Percentiles rank a stretch among this genome's conserved stretches.
These are phyloP conservation scores for Voacanga thouarsii DNA, from an alignment of 257 asterid genomes.

Conservation along the genomic window DNA sequence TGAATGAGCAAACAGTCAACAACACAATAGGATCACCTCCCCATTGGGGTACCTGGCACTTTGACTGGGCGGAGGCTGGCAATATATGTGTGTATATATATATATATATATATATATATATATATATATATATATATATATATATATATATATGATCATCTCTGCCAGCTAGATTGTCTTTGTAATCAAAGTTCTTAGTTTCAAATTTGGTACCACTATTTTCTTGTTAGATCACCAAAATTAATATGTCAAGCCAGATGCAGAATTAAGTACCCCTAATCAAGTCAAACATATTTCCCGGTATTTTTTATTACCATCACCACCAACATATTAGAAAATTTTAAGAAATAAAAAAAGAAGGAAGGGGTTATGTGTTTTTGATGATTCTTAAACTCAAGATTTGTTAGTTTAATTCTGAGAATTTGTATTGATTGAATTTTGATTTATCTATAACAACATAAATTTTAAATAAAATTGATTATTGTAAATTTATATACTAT, in stretches of 20 bases:
- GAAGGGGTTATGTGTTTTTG: too few species aligned
- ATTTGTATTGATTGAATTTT: too few species aligned
- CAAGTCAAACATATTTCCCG: neutral
- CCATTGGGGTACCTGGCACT: conserved; percentile 12
- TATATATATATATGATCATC: too few species aligned
- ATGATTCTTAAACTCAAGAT: too few species aligned
- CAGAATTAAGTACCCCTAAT: neutral
- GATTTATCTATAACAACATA: too few species aligned
- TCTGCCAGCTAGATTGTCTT: conserved; percentile 15
- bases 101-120: too few species aligned
- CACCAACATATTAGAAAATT: neutral
- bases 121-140: too few species aligned
- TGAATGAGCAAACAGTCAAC: conserved; percentile 13
- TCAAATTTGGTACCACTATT: conserved; percentile 13
- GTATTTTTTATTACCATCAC: neutral
- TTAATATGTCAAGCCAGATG: conserved; percentile 2
- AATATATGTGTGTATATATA: too few species aligned
- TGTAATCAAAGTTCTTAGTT: conserved; percentile 1
- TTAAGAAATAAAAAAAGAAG: too few species aligned
- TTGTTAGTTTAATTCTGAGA: too few species aligned
- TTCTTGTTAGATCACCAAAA: neutral
- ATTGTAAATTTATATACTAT: too few species aligned
- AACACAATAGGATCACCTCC: conserved; percentile 1
- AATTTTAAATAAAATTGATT: too few species aligned
- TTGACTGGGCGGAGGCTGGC: conserved; percentile 13